These are phyloP conservation scores for Leccinum aurantiacum DNA, from an alignment of 768 basidiomycete species.

Conservation along the genomic window DNA sequence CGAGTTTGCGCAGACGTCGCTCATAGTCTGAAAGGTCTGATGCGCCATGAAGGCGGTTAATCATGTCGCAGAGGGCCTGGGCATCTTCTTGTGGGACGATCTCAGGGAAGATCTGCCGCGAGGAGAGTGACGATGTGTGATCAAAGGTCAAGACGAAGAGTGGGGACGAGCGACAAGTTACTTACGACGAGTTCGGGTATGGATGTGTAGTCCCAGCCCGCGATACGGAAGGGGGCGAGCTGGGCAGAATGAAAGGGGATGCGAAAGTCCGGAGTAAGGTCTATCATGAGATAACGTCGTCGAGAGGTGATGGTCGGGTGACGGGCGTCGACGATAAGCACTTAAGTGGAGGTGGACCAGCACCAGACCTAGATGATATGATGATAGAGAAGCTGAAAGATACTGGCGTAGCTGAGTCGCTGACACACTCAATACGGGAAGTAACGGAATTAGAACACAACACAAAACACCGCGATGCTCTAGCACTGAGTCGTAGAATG, in stretches of 20 bases:
- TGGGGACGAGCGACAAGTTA: not conserved
- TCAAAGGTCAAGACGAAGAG: not conserved
- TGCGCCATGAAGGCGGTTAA: constrained; percentile 17
- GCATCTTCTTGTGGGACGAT: constrained; percentile 25
- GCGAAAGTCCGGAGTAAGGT: constrained; percentile 22
- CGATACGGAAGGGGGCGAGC: constrained; percentile 28
- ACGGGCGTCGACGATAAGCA: constrained; percentile 1
- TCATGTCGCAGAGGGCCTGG: constrained; percentile 19
- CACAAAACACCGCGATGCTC: constrained; percentile 6
- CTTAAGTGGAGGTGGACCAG: not conserved
- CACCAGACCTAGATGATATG: not conserved
- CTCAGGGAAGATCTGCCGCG: constrained; percentile 22
- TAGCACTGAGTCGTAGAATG: not conserved
- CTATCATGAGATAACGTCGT: constrained; percentile 13
- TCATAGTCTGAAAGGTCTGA: constrained; percentile 16
- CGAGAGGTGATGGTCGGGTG: not conserved
- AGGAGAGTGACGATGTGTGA: not conserved
- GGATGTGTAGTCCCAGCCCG: constrained; percentile 29
- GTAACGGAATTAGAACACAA: constrained; percentile 11
- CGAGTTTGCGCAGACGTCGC: constrained; percentile 28
- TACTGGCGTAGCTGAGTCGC: not conserved
- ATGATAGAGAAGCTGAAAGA: not conserved
- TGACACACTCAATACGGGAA: constrained; percentile 7
- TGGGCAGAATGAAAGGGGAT: constrained; percentile 32
- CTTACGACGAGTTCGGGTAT: constrained; percentile 30